phyloP scores from a whole-genome alignment of 2,329 filamentous ascomycete genomes.

The Cryphonectria nitschkei region DNA sequence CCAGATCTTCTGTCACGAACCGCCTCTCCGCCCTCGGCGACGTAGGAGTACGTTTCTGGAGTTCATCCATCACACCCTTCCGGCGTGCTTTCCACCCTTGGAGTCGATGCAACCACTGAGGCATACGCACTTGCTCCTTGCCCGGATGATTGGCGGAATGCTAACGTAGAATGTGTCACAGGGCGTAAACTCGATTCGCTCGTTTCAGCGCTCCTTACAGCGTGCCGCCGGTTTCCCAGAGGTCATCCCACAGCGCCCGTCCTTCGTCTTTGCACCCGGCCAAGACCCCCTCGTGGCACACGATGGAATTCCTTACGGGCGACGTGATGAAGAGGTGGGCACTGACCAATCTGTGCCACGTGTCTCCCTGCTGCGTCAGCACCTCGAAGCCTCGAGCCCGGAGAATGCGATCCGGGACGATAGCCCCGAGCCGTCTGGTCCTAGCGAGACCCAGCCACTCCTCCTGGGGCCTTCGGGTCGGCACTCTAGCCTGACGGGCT shows the following conservation, averaged over 20 bases:
- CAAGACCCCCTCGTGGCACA: conserved; percentile 48
- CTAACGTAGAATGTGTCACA: neutral
- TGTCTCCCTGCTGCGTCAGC: conserved; percentile 55
- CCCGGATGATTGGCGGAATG: neutral
- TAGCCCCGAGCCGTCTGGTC: conserved; percentile 34
- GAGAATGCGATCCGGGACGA: conserved; percentile 35
- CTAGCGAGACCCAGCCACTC: conserved; percentile 28
- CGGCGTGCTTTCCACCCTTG: no score
- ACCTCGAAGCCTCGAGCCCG: conserved; percentile 48
- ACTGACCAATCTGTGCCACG: conserved; percentile 34
- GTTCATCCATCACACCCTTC: no score
- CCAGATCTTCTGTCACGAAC: conserved; percentile 62
- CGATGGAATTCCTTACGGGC: conserved; percentile 46
- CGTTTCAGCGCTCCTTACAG: conserved; percentile 91
- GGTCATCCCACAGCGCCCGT: conserved; percentile 77
- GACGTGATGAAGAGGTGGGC: conserved; percentile 42
- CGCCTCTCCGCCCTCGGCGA: conserved; percentile 64
- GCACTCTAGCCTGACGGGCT: conserved; percentile 28
- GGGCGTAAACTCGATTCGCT: conserved; percentile 91
- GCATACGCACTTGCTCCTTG: no score
- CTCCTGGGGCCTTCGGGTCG: conserved; percentile 28
- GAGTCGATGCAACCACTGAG: no score
- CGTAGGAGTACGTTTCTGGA: conserved; percentile 55
- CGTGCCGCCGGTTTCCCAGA: conserved; percentile 87
- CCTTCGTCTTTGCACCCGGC: conserved; percentile 69